Base-by-base conservation (phyloP, 2,329 filamentous ascomycete genomes). In the Talaromyces sp. region DNA sequence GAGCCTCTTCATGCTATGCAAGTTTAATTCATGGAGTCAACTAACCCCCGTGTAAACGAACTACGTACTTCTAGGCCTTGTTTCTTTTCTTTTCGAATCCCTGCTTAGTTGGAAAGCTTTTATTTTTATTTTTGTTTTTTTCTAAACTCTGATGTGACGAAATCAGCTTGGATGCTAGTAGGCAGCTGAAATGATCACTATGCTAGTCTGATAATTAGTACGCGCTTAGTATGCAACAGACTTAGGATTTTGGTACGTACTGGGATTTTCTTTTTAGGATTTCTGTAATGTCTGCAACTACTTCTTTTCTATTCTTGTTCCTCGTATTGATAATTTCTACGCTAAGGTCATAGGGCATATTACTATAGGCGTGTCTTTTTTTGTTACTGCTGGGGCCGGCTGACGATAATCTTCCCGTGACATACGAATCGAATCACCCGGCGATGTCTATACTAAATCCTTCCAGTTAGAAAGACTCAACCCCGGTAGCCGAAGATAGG, bases 121-220 rank as follows among this genome's bases (percentile, higher is more conserved):
- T 46, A 10, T 46, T 31, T 46, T 2, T 22, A 8, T 17, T 19
- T n/a, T 9, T 40, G 35, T 1, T 8, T 21, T n/a, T n/a, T n/a
- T n/a, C n/a, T n/a, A n/a, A n/a, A 2, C 37, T 22, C 43, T 33
- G 28, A 21, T 28, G 45, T 48, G 45, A 48, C 25, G 17, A 46
- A 28, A 9, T 22, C 25, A 31, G 43, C 45, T 48, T 48, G 45
- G 45, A n/a, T 9, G 45, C 2, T 25, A 33, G 45, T 48, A 48
- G 45, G 45, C 45, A 48, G 45, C 45, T 48, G 45, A 48, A 48
- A 48, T 48, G 10, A 33, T 22, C n/a, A 46, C 43, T 10, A 28
- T 28, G 25, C 25, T 48, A 11, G 28, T 48, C 17, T 13, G 19
- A 28, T 48, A 48, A 28, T 33, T 33, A 48, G 45, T 11, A 33